Evolutionary conservation across 2,329 filamentous ascomycete genomes (phyloP).

Genomic region (Colletotrichum simmondsii): DNA sequence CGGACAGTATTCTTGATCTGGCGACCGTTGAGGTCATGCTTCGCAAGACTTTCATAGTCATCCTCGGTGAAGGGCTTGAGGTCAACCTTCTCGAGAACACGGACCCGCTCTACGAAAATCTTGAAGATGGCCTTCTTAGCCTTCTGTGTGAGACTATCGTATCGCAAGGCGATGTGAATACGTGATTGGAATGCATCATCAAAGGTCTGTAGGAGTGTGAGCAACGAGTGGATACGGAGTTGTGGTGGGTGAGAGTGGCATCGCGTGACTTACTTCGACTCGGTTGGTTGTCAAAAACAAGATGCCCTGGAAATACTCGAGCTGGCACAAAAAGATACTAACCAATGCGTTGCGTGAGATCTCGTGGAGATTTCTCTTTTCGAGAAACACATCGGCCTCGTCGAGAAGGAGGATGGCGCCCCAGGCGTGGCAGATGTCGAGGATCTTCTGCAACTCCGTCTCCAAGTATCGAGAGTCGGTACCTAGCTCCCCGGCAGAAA

Average conservation of each 20-base stretch:
- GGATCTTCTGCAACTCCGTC: constrained; percentile 81
- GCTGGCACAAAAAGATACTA: constrained; percentile 84
- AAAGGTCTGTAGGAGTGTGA: constrained; percentile 66
- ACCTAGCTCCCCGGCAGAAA: constrained; percentile 26
- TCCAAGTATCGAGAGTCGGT: constrained; percentile 81
- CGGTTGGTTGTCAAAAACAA: constrained; percentile 91
- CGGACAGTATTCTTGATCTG: constrained; percentile 91
- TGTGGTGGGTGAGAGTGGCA: too few species aligned
- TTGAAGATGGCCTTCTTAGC: constrained; percentile 85
- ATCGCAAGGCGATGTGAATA: constrained; percentile 86
- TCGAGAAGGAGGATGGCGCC: constrained; percentile 86
- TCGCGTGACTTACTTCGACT: constrained; percentile 59
- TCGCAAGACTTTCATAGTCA: constrained; percentile 74
- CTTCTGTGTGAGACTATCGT: constrained; percentile 77
- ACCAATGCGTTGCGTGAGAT: constrained; percentile 88
- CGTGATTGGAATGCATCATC: constrained; percentile 91
- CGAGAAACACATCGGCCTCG: constrained; percentile 86
- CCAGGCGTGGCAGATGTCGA: constrained; percentile 89
- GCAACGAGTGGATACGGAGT: rapidly evolving
- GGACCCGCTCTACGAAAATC: constrained; percentile 82
- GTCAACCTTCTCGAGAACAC: constrained; percentile 70
- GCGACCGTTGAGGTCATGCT: constrained; percentile 70
- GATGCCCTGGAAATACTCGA: constrained; percentile 94
- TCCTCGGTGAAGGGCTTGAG: constrained; percentile 71
- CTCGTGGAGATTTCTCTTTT: constrained; percentile 84